Conservation (phyloP, 106 monocot species). For the Chionographis japonica region DNA sequence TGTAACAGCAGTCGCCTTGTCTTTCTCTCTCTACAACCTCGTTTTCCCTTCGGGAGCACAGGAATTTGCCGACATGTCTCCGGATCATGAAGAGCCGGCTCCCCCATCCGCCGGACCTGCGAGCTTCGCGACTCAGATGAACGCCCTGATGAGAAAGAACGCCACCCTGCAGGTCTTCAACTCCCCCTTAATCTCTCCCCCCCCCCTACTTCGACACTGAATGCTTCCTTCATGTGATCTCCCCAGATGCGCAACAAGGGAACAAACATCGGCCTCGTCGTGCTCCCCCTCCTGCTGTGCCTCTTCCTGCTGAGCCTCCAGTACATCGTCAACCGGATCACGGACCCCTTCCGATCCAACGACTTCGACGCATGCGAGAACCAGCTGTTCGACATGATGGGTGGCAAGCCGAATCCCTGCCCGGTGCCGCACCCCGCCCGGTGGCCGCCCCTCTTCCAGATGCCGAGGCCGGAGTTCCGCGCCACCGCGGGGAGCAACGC, state of each 20-base stretch:
- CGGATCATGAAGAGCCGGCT: too few relatives aligned
- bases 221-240: neutral
- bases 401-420: neutral
- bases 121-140: conserved; percentile 20
- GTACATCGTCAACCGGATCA: neutral
- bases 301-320: conserved; percentile 1
- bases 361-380: neutral
- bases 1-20: too few relatives aligned
- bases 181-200: neutral
- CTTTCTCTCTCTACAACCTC: too few relatives aligned
- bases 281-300: conserved; percentile 15
- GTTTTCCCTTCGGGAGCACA: too few relatives aligned
- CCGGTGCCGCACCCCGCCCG: neutral
- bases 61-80: too few relatives aligned
- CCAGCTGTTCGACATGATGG: neutral
- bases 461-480: conserved; percentile 15
- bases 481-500: neutral
- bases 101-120: conserved; percentile 1
- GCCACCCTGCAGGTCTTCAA: conserved; percentile 24
- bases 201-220: neutral
- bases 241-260: conserved; percentile 20
- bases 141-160: conserved; percentile 39
- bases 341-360: neutral
- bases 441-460: conserved; percentile 22
- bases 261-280: conserved; percentile 8